Base-by-base conservation (phyloP, 75 land plant species). In the Azolla pinnata region DNA sequence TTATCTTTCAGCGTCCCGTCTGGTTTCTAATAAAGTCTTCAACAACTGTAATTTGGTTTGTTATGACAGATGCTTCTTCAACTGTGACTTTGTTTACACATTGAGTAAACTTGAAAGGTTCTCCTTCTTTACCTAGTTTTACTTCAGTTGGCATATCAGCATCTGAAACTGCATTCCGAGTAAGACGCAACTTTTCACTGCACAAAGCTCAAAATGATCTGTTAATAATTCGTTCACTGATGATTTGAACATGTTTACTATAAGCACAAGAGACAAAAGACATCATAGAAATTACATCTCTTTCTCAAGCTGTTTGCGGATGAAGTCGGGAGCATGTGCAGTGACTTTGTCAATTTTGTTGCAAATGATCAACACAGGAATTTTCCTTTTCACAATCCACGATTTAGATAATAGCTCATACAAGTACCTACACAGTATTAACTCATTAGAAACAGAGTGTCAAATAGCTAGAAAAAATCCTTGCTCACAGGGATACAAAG, bases 281-380 rank as follows among this genome's bases (percentile, higher is more conserved):
- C 7, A 45, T 0, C n/a, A 32, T 21, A n/a, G n/a, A 21, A 44
- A 83, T 58, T 74, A 93, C 98, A 93, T 75, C 77, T 93, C 98
- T 64, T 93, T 93, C 63, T 88, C 98, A 54, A 93, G 74, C 49
- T 93, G 98, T 61, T 78, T 90, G 31, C 79, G 67, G 57, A 93
- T 89, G 75, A 93, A 93, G 19, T 93, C 96, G 67, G 71, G 83
- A 1, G 90, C 68, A 54, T 93, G 98, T 25, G 98, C 98, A 52
- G 90, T 85, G 56, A 86, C 85, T 67, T 89, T 93, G 64, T 93
- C 98, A 19, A 75, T 74, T 47, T 93, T 93, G 87, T 93, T 93
- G 75, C 96, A 89, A 30, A 83, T 52, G 1, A 93, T 55, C 27
- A 89, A 69, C 1, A 93, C 66, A 17, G 98, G 96, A 42, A 83